Evolutionary conservation across 2,329 filamentous ascomycete genomes (phyloP).

Genomic region (Aspergillus sp.): DNA sequence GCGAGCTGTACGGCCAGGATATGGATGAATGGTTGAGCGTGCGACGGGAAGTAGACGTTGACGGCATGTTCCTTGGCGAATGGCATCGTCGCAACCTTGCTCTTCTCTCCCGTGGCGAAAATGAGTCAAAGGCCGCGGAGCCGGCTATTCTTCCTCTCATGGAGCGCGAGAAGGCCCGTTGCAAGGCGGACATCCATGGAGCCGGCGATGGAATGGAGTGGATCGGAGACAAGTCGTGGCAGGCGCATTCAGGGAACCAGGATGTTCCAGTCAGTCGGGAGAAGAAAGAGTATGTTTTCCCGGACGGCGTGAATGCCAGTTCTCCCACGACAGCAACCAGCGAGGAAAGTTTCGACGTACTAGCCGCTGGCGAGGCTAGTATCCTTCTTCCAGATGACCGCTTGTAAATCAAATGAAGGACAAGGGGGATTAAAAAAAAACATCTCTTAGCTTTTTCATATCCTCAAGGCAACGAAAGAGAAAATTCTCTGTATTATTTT

Average conservation of each 20-base stretch:
- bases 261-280: constrained; percentile 6
- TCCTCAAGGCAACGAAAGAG: neutral
- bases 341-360: constrained; percentile 50
- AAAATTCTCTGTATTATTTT: constrained; percentile 2
- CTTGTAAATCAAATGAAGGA: constrained; percentile 1
- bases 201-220: constrained; percentile 44
- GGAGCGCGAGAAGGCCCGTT: constrained; percentile 43
- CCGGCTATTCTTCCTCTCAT: constrained; percentile 35
- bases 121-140: constrained; percentile 13
- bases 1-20: constrained; percentile 66
- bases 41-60: constrained; percentile 69
- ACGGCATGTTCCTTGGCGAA: constrained; percentile 84
- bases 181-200: constrained; percentile 24
- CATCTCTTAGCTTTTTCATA: neutral
- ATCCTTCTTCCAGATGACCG: constrained; percentile 30
- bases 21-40: constrained; percentile 67
- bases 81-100: constrained; percentile 78
- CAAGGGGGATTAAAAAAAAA: too few relatives aligned
- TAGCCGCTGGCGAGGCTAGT: constrained; percentile 46
- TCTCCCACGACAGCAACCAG: constrained; percentile 42
- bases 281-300: constrained; percentile 6
- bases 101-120: constrained; percentile 23
- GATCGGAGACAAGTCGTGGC: constrained; percentile 39
- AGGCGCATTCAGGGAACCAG: constrained; percentile 9
- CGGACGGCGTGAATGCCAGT: constrained; percentile 27